A percentile compares a stretch with the other conserved stretches of the same genome.
phyloP scores from a whole-genome alignment of 148 eudicot species.

The Fagopyrum tataricum region DNA sequence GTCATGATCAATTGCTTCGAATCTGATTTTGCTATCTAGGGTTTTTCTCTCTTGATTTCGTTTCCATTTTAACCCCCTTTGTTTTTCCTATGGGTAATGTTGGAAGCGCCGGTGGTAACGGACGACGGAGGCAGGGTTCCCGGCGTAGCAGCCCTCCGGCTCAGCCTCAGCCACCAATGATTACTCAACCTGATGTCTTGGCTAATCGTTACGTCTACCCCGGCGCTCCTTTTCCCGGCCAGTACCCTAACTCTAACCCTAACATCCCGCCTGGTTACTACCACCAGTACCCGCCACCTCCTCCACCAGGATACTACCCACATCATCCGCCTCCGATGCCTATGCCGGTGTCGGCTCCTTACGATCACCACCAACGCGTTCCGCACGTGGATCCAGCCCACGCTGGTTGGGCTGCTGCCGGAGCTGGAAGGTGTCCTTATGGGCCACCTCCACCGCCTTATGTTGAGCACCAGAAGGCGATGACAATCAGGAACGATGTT shows the following conservation, averaged over 20 bases:
- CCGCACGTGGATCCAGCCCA: slow-evolving; percentile 26
- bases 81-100: slow-evolving; percentile 47
- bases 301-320: slow-evolving; percentile 44
- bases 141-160: slow-evolving; percentile 32
- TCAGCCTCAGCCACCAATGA: slow-evolving; percentile 30
- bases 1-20: background rate
- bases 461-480: slow-evolving; percentile 91
- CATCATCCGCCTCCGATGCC: slow-evolving; percentile 34
- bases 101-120: slow-evolving; percentile 40
- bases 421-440: slow-evolving; percentile 53
- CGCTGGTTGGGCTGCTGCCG: slow-evolving; percentile 37
- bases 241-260: slow-evolving; percentile 47
- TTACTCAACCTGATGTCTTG: slow-evolving; percentile 39
- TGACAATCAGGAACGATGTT: slow-evolving; percentile 83
- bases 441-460: slow-evolving; percentile 51
- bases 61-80: background rate
- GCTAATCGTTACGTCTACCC: slow-evolving; percentile 71
- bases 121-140: slow-evolving; percentile 41
- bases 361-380: slow-evolving; percentile 69
- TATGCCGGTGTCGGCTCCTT: slow-evolving; percentile 63
- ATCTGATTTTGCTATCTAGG: background rate
- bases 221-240: slow-evolving; percentile 64
- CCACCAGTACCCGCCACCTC: slow-evolving; percentile 41
- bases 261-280: slow-evolving; percentile 24
- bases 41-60: background rate